Evolutionary conservation across 2,329 filamentous ascomycete genomes (phyloP).

Genomic region (Aurifilum marmelostoma): DNA sequence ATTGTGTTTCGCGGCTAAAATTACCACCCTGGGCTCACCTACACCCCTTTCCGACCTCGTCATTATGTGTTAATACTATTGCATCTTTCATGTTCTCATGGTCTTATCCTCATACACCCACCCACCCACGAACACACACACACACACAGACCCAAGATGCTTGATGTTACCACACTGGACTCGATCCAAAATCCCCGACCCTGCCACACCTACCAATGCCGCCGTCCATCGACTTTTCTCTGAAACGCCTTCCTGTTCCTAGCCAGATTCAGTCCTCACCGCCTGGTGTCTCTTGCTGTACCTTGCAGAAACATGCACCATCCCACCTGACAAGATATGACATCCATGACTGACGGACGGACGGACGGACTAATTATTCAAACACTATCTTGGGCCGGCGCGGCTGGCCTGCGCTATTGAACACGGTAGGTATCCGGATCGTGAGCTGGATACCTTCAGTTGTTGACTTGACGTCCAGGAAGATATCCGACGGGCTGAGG

Average conservation of each 20-base stretch:
- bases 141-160: not conserved
- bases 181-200: not conserved
- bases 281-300: not conserved
- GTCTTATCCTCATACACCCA: no score
- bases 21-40: not conserved
- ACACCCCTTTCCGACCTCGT: no score
- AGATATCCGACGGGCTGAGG: constrained; percentile 55
- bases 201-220: not conserved
- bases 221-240: not conserved
- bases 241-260: not conserved
- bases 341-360: not conserved
- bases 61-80: no score
- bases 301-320: not conserved
- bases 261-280: not conserved
- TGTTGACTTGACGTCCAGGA: constrained; percentile 60
- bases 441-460: constrained; percentile 61
- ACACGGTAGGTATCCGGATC: constrained; percentile 61
- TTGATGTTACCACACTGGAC: not conserved
- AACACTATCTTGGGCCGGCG: constrained; percentile 39
- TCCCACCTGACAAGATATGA: not conserved
- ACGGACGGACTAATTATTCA: constrained; percentile 28
- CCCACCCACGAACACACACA: no score
- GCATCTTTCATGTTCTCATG: no score
- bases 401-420: constrained; percentile 43
- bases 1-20: not conserved